Base-by-base conservation (phyloP, 345 rosid species). In the Corchorus olitorius region DNA sequence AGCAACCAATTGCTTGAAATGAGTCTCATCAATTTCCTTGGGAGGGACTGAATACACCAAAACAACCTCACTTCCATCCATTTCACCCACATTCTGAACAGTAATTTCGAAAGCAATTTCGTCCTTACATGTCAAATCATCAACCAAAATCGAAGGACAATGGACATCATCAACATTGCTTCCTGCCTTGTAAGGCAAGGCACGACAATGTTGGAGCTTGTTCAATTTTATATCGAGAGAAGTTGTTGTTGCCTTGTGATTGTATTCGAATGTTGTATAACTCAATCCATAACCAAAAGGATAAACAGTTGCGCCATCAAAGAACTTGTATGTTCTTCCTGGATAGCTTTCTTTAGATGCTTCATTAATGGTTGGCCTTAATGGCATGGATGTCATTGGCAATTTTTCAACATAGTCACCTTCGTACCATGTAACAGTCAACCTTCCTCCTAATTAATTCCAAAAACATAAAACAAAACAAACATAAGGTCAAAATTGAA, bases 231-330 rank as follows among this genome's bases (percentile, higher is more conserved):
- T 70, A 5, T 62, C 0, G n/a, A 78, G 0, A 0, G 77, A 49
- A 0, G n/a, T 39, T 6, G 78, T 4, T 0, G 69, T 43, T 2
- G 49, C 3, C 1, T 33, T 39, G 15, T 83, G 4, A 0, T 7
- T 48, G 75, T 84, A 80, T 0, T 13, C 37, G 61, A 86, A 88
- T 0, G 14, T 17, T 0, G 86, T 84, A 75, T 84, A 88, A 79
- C 89, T 84, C 9, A 84, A 81, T 9, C 91, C 87, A 45, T 79
- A 72, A 4, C 89, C 84, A 9, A 88, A 88, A 11, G 89, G 89
- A 17, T 75, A 86, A 17, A 84, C 84, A 0, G 78, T 76, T 0
- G 89, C n/a, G 6, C 89, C 91, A 22, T 77, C 39, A 55, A 43
- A 88, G 81, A 88, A 86, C 59, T 76, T 84, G 78, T 85, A 87